Evolutionary conservation across 2,329 filamentous ascomycete species (phyloP), one percentile per base, ranked within the genome.

Genomic region (Spiromastix sp.): DNA sequence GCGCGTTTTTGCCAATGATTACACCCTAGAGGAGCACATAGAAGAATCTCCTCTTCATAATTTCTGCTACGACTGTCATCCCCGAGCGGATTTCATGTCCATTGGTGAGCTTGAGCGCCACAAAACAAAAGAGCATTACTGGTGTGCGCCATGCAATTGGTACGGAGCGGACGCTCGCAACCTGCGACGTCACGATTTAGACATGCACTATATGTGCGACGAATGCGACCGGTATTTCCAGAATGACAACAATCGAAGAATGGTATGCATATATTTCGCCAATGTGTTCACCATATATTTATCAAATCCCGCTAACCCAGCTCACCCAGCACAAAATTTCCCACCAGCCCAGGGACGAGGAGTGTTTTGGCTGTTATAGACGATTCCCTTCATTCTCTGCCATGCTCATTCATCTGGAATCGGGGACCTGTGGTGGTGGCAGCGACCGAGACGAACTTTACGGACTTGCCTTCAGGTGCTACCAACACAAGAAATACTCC

Each of bases 341-440:
- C 13, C 48, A 51, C 32, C 32, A 41, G 4, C 37, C 43, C 4
- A 33, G 30, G 8, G 13, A 38, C 8, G 18, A 35, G 19, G n/a
- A 35, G 36, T 51, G 48, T 30, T 42, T 39, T 15, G 45, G 46
- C 21, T 50, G 46, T 37, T n/a, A 37, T 12, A 39, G 41, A 18
- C 19, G 9, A 6, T 52, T 51, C 29, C 28, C 38, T 2, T 40
- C 42, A 15, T 46, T 43, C 38, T 43, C 49, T 12, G 47, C 42
- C 22, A 48, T 52, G 45, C 33, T 51, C 8, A 42, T 49, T 15
- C 49, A 51, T 35, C 43, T 52, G 4, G 49, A 51, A 37, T 36
- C 46, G 4, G 47, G 48, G 4, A 44, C 9, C 27, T 52, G 48
- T 34, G n/a, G 28, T 10, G 36, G 32, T 12, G 36, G 37, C 15